Conservation (phyloP, 352 stramenopile species). For the Globisporangium takayamanum region DNA sequence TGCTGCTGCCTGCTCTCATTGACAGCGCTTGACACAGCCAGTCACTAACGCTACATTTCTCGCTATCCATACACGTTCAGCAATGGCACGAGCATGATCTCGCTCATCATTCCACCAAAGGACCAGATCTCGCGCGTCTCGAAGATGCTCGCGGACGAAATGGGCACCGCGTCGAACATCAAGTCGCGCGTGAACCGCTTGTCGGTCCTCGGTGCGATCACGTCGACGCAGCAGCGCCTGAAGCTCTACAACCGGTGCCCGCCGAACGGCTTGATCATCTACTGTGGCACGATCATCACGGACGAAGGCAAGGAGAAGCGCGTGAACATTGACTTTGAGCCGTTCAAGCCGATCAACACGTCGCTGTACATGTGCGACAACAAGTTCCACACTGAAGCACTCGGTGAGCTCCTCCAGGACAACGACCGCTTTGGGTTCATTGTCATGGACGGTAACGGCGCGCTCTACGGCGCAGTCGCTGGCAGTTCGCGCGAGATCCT, state of each 20-base stretch:
- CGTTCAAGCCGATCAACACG: conserved; percentile 99
- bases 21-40: too few relatives aligned
- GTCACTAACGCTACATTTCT: not conserved
- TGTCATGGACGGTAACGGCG: conserved; percentile 99
- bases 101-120: conserved; percentile 97
- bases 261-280: conserved; percentile 98
- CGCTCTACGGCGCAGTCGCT: conserved; percentile 96
- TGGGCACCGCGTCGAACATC: conserved; percentile 99
- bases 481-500: conserved; percentile 91
- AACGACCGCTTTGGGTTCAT: conserved; percentile 99
- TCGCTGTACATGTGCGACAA: conserved; percentile 99
- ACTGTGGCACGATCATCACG: conserved; percentile 98
- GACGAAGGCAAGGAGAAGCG: conserved; percentile 99
- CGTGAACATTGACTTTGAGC: conserved; percentile 99
- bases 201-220: conserved; percentile 98
- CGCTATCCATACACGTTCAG: conserved; percentile 21
- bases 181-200: conserved; percentile 99
- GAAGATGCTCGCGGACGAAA: conserved; percentile 99
- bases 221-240: conserved; percentile 97
- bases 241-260: conserved; percentile 98
- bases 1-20: not conserved
- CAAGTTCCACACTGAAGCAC: conserved; percentile 99
- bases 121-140: conserved; percentile 96
- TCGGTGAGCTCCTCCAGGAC: conserved; percentile 98
- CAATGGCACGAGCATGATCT: conserved; percentile 99